Evolutionary conservation across 176 grass and related monocot genomes (phyloP), one percentile per base, ranked within the genome.

Genomic region (Phoenix roebelenii): DNA sequence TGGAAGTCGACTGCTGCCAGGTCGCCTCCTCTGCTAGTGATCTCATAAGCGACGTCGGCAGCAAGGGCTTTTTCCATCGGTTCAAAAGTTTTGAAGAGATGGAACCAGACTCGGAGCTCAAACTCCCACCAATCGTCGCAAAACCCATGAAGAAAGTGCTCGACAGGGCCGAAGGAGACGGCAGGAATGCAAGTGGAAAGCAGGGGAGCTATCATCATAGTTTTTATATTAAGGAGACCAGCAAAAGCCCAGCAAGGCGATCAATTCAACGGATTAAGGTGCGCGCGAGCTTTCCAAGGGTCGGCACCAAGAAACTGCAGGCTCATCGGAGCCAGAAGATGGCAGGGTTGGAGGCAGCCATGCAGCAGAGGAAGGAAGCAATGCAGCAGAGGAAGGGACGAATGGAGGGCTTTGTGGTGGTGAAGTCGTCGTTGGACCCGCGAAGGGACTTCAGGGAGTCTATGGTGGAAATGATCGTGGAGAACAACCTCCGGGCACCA

Each of bases 391-490:
- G 78, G 72, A 79, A 66, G 54, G 67, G 58, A 9, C 15, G 67
- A n/a, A 17, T 5, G 49, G 53, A 66, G 85, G 77, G 91, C 72
- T 84, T 89, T 22, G 66, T 89, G 44, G 77, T 95, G 60, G 82
- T 86, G 76, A 86, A 81, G 69, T 53, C 82, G 53, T 89, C 90
- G 5, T 62, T 72, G 3, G 74, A 86, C 14, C 90, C 90, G 22
- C 73, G 74, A 70, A 84, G 66, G 59, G 90, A 89, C 69, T 95
- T 95, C 55, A 24, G 82, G 66, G 83, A 72, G 65, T 89, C 85
- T 63, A 78, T 95, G 71, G 62, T 67, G 59, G 85, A 89, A 68
- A 89, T 95, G 90, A 84, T 95, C 61, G 58, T 70, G 0, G 86
- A 74, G 14, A 74, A 86, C 66, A 69, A 68, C 16, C 77, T 86